A percentile compares a stretch with the other conserved stretches of the same genome.
Conservation (phyloP, 129 eudicot species). For the Centrapalus pauciflorus region DNA sequence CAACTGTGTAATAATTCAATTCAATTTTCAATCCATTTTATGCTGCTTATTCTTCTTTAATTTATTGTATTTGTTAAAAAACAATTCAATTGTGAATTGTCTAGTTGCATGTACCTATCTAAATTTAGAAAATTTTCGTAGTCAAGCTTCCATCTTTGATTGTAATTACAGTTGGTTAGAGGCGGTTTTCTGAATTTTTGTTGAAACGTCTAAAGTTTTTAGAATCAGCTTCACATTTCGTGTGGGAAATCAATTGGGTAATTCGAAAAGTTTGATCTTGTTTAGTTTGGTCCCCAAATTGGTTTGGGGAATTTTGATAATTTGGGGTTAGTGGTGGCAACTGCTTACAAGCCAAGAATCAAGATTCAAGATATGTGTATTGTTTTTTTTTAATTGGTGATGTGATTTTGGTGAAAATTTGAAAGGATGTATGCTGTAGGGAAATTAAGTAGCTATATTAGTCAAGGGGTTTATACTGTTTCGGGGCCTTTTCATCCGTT, state of each 20-base stretch:
- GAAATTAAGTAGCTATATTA: constrained; percentile 77
- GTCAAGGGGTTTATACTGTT: constrained; percentile 67
- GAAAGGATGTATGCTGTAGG: constrained; percentile 68
- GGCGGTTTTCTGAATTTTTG: constrained; percentile 23
- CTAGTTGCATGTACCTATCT: constrained; percentile 31
- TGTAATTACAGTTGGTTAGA: constrained; percentile 22
- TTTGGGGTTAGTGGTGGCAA: not conserved
- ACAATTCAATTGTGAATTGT: not conserved
- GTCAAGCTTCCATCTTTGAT: constrained; percentile 23
- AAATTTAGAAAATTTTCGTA: constrained; percentile 6
- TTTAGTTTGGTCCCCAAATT: constrained; percentile 17
- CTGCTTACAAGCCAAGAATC: constrained; percentile 5
- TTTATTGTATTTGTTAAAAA: not conserved
- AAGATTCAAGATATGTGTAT: constrained; percentile 1
- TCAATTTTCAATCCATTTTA: constrained; percentile 19
- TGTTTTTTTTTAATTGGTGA: constrained; percentile 13
- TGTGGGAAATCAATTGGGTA: constrained; percentile 29
- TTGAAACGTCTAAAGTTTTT: constrained; percentile 27
- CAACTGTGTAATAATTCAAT: constrained; percentile 32
- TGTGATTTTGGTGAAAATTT: constrained; percentile 15
- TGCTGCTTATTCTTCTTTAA: constrained; percentile 7
- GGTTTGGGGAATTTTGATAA: constrained; percentile 4
- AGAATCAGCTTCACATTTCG: constrained; percentile 10
- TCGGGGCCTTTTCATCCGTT: constrained; percentile 90
- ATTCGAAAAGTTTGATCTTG: constrained; percentile 25